Evolutionary conservation across 345 rosid species (phyloP).

Genomic region (Populus simonii): DNA sequence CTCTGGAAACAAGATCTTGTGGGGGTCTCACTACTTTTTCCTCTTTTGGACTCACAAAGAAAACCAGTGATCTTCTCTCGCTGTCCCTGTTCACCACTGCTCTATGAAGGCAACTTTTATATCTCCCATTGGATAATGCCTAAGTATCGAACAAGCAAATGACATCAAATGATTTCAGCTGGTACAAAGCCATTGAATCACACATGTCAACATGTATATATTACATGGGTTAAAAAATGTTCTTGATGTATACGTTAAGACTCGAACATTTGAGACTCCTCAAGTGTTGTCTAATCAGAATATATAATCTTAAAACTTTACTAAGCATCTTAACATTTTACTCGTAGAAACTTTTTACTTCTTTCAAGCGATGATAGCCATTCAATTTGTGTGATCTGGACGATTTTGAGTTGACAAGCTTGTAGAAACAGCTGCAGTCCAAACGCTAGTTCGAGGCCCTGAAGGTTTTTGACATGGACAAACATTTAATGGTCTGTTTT

Average conservation of each 20-base stretch:
- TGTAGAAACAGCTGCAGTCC: neutral
- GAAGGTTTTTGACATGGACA: no score
- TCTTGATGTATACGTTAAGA: neutral
- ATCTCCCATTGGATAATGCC: constrained; percentile 59
- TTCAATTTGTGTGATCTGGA: neutral
- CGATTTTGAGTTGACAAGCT: neutral
- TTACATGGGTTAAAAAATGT: no score
- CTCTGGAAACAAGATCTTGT: constrained; percentile 39
- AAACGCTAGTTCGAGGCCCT: neutral
- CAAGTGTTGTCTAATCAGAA: neutral
- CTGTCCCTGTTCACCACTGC: constrained; percentile 59
- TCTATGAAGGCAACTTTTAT: constrained; percentile 69
- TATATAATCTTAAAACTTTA: no score
- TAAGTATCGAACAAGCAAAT: constrained; percentile 14
- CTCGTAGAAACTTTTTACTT: neutral
- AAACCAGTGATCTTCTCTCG: constrained; percentile 56
- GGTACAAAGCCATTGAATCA: no score
- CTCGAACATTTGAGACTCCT: neutral
- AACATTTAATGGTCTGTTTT: no score
- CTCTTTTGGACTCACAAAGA: constrained; percentile 53
- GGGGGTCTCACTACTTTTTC: constrained; percentile 71
- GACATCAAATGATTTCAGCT: neutral
- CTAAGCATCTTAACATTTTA: no score
- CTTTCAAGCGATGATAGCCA: neutral
- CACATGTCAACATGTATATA: no score